Evolutionary conservation across 2,329 filamentous ascomycete species (phyloP), one percentile per base, ranked within the genome.

Genomic region (Colletotrichum lentis): DNA sequence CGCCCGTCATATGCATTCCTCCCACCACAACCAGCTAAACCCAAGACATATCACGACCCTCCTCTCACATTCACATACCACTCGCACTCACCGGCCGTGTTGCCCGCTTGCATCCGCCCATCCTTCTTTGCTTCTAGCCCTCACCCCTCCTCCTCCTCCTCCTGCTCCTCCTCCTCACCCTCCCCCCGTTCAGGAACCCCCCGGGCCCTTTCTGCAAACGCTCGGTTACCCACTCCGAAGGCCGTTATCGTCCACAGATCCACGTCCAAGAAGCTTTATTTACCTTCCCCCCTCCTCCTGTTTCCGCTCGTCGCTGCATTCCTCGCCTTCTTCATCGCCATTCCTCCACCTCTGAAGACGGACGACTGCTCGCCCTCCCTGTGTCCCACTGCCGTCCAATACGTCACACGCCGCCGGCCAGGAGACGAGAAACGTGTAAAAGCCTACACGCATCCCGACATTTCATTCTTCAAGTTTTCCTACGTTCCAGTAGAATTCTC

Each of bases 381-480:
- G 59, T 60, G 35, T 63, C 50, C 35, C 35, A 20, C 14, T 22
- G n/a, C 41, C 50, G 44, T 61, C 27, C 47, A 47, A 61, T 50
- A 69, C 67, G 50, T 37, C 35, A 16, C 46, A 54, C 57, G 62
- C 49, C 62, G 58, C 49, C 69, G 53, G 54, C 57, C 44, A 63
- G 35, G 54, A 67, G 50, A 62, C 31, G 31, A 63, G 31, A 63
- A 67, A 54, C 67, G 67, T 68, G 66, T 68, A 65, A n/a, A 65
- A 65, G 35, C 62, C 16, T 52, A 56, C 67, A 67, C 63, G 46
- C 54, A 67, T 50, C 57, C 47, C 67, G 64, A 41, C 58, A 59
- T 56, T 68, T 67, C 57, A 59, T 55, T 68, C 64, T 55, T 71
- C 60, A 69, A 72, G 71, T 11, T 61, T 61, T 60, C 43, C 66